These are phyloP conservation scores for Hanseniaspora mollemarum DNA, from an alignment of 805 yeast genomes.

Conservation along the genomic window DNA sequence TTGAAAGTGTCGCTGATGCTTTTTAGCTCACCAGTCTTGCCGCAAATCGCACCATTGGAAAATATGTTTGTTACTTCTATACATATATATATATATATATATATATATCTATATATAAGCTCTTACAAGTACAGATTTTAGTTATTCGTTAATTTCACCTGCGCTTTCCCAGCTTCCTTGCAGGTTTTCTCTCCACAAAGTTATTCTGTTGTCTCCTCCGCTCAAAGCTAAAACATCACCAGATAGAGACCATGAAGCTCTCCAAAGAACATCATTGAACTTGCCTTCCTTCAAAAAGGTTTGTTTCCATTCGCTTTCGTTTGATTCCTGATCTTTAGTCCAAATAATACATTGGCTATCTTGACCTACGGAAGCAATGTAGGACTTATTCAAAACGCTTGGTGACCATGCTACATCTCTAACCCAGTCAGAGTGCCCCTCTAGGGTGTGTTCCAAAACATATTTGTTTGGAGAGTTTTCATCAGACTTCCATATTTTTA, in stretches of 20 bases:
- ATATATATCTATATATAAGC: too few species aligned
- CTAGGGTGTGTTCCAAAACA: conserved; percentile 60
- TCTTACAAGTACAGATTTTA: too few species aligned
- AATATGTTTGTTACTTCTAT: not conserved
- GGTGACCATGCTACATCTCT: conserved; percentile 99
- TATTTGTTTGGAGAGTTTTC: conserved; percentile 35
- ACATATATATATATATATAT: not conserved
- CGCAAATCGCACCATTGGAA: not conserved
- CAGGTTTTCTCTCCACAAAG: conserved; percentile 90
- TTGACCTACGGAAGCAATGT: conserved; percentile 93
- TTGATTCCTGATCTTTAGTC: conserved; percentile 56
- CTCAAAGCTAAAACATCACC: conserved; percentile 92
- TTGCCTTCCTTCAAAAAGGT: conserved; percentile 60
- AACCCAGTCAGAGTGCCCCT: conserved; percentile 96
- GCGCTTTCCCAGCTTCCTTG: conserved; percentile 94
- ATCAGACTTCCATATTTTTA: conserved; percentile 77
- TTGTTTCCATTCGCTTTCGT: conserved; percentile 66
- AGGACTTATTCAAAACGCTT: conserved; percentile 69
- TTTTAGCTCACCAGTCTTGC: conserved; percentile 17
- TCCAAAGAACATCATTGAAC: conserved; percentile 96
- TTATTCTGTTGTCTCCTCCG: conserved; percentile 92
- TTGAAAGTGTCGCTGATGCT: conserved; percentile 49
- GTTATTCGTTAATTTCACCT: conserved; percentile 82
- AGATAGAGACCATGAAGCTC: conserved; percentile 92
- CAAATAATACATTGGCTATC: conserved; percentile 90